phyloP scores from a whole-genome alignment of 1,284 basidiomycete genomes.

The Sanghuangporus baumii region DNA sequence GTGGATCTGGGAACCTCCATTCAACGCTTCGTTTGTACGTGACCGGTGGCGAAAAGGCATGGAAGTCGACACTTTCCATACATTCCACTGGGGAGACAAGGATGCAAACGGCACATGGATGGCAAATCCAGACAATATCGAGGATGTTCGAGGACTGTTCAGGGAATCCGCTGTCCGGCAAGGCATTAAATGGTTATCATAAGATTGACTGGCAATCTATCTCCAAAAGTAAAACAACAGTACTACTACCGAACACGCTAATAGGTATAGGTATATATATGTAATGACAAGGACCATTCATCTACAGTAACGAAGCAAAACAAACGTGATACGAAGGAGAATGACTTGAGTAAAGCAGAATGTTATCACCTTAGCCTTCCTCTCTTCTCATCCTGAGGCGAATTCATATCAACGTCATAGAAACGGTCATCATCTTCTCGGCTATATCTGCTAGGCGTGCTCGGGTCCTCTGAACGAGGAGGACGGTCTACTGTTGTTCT shows the following conservation, averaged over 20 bases:
- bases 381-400: too few species aligned
- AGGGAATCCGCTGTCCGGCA: conserved; percentile 35
- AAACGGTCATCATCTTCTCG: background rate
- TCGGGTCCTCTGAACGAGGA: background rate
- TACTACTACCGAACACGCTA: background rate
- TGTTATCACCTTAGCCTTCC: too few species aligned
- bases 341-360: too few species aligned
- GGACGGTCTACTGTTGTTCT: background rate
- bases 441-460: background rate
- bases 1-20: conserved; percentile 46
- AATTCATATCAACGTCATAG: background rate
- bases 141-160: conserved; percentile 32
- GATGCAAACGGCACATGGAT: conserved; percentile 33
- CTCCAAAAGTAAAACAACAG: background rate
- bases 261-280: background rate
- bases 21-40: conserved; percentile 40
- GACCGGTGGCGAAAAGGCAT: conserved; percentile 38
- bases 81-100: conserved; percentile 42
- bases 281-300: background rate
- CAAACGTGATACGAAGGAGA: too few species aligned
- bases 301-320: too few species aligned
- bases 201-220: background rate
- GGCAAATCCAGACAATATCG: conserved; percentile 31
- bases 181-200: conserved; percentile 19
- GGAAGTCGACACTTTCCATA: conserved; percentile 48